Base-by-base conservation (phyloP, 2,329 filamentous ascomycete species). In the Trichoderma breve region DNA sequence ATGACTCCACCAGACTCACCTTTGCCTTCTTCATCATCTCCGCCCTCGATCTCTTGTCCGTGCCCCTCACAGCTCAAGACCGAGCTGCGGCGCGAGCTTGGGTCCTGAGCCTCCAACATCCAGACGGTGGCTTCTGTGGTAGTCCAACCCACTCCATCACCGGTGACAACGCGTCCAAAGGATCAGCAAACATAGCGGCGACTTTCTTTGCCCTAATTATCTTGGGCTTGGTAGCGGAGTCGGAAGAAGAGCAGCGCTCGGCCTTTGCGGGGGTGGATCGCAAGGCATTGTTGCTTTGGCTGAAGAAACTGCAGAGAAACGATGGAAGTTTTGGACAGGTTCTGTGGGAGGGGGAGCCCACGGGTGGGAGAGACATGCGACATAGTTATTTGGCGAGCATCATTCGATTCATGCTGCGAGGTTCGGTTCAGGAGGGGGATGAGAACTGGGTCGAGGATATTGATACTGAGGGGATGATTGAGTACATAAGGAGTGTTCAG, bases 301-400 rank as follows among this genome's bases (percentile, higher is more conserved):
- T 99, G 74, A 86, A 84, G 70, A 86, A 81, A 66, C 82, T 98
- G 80, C 96, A 99, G 84, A 88, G 94, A 30, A 81, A 84, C 0
- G 93, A 98, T 79, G 96, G 96, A 2, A 97, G 94, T 77, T 98
- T 99, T 80, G 96, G 95, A 0, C 95, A 99, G 81, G 88, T 93
- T 1, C 79, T 95, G 3, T 88, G 89, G 76, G 79, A 83, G 14
- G 84, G 85, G 79, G 75, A 82, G 77, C 77, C 95, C n/a, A 88
- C 90, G 43, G 95, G 95, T 0, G 94, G 94, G 0, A 88, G 89
- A 70, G 96, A 99, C 81, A 92, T 94, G 83, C 87, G 96, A 71
- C 95, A 95, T 79, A 96, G 94, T 76, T 97, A 96, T 80, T 90
- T 94, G 78, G 95, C 93, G 4, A 89, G 92, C 21, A 90, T 90